A percentile compares a stretch with the other conserved stretches of the same genome.
Evolutionary conservation across 148 eudicot species (phyloP).

Genomic region (Arbutus unedo): DNA sequence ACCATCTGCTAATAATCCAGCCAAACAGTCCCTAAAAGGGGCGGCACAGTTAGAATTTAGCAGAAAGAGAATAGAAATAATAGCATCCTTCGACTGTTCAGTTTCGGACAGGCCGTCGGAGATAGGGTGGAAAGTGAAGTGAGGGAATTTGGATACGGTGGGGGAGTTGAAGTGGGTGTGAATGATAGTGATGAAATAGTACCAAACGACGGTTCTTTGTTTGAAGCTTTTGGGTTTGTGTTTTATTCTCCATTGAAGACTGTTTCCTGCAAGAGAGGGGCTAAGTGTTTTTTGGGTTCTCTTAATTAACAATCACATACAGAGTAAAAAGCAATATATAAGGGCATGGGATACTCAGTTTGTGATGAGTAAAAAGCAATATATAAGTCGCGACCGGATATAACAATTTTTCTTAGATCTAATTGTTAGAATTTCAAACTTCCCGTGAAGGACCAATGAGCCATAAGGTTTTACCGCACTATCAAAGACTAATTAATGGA

Average conservation of each 20-base stretch:
- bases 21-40: slow-evolving; percentile 36
- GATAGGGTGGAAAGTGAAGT: slow-evolving; percentile 32
- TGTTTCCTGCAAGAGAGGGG: no score
- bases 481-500: no score
- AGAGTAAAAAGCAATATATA: no score
- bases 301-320: no score
- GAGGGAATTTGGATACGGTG: slow-evolving; percentile 13
- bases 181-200: slow-evolving; percentile 14
- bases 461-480: no score
- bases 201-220: not conserved
- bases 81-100: slow-evolving; percentile 14
- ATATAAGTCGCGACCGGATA: no score
- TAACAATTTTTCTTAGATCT: no score
- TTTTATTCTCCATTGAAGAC: not conserved
- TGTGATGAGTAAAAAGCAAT: no score
- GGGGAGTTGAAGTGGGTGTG: slow-evolving; percentile 26
- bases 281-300: no score
- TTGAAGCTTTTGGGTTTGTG: not conserved
- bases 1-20: slow-evolving; percentile 1
- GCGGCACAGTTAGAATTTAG: slow-evolving; percentile 32
- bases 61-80: slow-evolving; percentile 21
- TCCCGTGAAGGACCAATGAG: no score
- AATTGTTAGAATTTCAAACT: no score
- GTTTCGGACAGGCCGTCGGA: slow-evolving; percentile 35
- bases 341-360: no score